Evolutionary conservation across 352 stramenopile species (phyloP).

Genomic region (Globisporangium emineosum): DNA sequence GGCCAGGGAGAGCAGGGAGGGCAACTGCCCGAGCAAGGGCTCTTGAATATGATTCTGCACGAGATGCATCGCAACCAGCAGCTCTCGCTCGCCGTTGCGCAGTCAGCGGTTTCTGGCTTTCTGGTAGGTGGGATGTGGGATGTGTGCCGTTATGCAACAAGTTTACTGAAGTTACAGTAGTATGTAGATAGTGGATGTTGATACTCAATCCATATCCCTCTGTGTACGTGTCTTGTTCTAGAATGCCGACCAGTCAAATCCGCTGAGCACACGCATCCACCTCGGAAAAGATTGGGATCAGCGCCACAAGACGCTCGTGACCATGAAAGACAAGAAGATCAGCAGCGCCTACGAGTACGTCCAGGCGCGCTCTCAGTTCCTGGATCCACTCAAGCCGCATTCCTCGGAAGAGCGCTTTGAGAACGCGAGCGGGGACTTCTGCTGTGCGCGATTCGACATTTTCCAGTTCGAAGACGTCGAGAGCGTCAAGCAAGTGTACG

Average conservation of each 20-base stretch:
- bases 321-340: constrained; percentile 35
- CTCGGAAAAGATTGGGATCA: constrained; percentile 27
- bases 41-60: not conserved
- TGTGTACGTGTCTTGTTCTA: too few relatives aligned
- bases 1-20: not conserved
- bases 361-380: constrained; percentile 39
- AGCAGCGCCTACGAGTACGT: constrained; percentile 33
- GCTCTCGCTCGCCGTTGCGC: not conserved
- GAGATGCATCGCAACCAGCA: too few relatives aligned
- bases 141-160: too few relatives aligned
- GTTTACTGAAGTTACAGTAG: too few relatives aligned
- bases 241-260: constrained; percentile 17
- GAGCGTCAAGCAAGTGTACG: constrained; percentile 31
- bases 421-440: constrained; percentile 27
- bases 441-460: constrained; percentile 38
- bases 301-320: constrained; percentile 27
- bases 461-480: constrained; percentile 21
- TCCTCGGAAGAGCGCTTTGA: constrained; percentile 24
- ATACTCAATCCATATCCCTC: too few relatives aligned
- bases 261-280: constrained; percentile 41
- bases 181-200: too few relatives aligned
- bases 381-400: constrained; percentile 30
- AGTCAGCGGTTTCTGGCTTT: not conserved
- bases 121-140: not conserved
- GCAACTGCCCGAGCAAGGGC: not conserved